A percentile compares a stretch with the other conserved stretches of the same genome.
Evolutionary conservation across 371 early-diverging fungal species (phyloP).

Genomic region (Mucor indicus): DNA sequence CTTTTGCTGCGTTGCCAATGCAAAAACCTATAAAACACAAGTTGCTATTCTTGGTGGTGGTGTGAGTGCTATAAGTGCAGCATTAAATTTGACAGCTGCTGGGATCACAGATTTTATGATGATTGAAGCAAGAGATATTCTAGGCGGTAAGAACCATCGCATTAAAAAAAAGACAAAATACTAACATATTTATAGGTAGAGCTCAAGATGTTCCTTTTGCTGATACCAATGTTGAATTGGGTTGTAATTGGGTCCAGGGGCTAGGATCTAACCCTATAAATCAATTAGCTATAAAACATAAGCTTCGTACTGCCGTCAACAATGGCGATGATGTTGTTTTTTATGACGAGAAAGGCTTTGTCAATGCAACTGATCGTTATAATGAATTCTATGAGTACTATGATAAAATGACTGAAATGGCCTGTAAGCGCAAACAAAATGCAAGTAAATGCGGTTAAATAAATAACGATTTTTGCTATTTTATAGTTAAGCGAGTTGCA

Average conservation of each 20-base stretch:
- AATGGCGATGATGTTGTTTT: conserved; percentile 35
- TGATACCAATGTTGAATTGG: conserved; percentile 33
- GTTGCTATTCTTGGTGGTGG: conserved; percentile 52
- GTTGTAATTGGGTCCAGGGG: conserved; percentile 56
- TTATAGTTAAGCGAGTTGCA: conserved; percentile 28
- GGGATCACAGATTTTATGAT: conserved; percentile 44
- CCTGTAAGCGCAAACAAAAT: conserved; percentile 27
- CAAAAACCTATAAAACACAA: conserved; percentile 25
- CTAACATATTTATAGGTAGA: conserved; percentile 21
- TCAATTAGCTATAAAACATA: conserved; percentile 33
- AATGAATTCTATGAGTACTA: conserved; percentile 22
- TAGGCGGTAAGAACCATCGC: conserved; percentile 28
- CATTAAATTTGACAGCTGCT: conserved; percentile 31
- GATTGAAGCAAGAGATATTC: conserved; percentile 36
- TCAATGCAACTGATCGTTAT: conserved; percentile 22
- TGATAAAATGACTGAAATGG: conserved; percentile 21
- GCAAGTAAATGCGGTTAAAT: no score
- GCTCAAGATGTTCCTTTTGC: conserved; percentile 41
- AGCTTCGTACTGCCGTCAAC: conserved; percentile 21
- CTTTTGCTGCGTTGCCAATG: conserved; percentile 2
- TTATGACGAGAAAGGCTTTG: conserved; percentile 24
- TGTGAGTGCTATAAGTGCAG: conserved; percentile 47
- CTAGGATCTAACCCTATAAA: conserved; percentile 44
- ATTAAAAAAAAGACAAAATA: no score
- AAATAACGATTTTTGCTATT: no score